Conservation (phyloP, 805 yeast species). For the Zygosaccharomyces lentus region DNA sequence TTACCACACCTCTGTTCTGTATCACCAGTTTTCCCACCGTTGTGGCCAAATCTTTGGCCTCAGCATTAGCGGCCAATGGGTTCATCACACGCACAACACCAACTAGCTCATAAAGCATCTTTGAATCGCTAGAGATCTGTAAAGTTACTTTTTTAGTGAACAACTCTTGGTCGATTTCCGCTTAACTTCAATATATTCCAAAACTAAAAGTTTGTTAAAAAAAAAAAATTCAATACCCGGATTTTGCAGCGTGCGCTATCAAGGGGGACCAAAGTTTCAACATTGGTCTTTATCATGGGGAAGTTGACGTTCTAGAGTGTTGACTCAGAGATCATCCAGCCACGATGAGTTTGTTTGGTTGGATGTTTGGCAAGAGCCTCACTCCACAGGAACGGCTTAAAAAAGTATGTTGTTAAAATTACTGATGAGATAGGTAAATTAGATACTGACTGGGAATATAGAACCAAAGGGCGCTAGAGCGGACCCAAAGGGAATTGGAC, state of each 20-base stretch:
- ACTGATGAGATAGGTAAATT: background rate
- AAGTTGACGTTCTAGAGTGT: background rate
- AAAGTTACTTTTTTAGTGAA: too few relatives aligned
- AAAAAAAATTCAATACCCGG: background rate
- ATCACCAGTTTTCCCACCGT: conserved; percentile 81
- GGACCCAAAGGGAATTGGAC: conserved; percentile 89
- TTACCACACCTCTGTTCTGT: conserved; percentile 88
- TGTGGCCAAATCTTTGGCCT: conserved; percentile 57
- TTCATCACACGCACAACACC: conserved; percentile 82
- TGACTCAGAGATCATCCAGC: background rate
- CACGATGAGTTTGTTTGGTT: conserved; percentile 66
- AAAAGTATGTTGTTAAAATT: conserved; percentile 40
- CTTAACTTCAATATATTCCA: background rate
- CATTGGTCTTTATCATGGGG: background rate
- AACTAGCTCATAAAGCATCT: conserved; percentile 83
- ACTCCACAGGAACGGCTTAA: conserved; percentile 95
- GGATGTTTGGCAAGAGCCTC: conserved; percentile 91
- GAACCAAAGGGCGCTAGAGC: conserved; percentile 92
- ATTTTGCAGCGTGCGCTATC: background rate
- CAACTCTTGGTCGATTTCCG: background rate
- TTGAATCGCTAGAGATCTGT: background rate
- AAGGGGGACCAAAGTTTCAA: background rate
- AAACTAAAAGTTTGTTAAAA: background rate
- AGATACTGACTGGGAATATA: conserved; percentile 18
- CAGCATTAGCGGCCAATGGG: conserved; percentile 47